phyloP scores from a whole-genome alignment of 2,329 filamentous ascomycete species.

The Neonectria hederae region DNA sequence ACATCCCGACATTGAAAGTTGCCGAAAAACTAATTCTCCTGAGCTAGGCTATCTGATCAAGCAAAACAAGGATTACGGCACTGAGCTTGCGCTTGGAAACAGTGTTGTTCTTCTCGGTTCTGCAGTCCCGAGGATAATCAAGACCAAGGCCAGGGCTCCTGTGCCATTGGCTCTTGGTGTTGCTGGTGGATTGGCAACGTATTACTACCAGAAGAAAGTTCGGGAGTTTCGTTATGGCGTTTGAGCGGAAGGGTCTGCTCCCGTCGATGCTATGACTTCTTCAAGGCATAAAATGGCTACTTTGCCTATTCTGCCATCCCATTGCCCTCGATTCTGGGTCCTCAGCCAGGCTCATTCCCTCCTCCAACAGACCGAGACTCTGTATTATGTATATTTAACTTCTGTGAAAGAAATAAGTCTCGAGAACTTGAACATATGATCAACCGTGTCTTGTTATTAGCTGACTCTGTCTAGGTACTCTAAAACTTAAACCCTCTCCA shows the following conservation, averaged over 20 bases:
- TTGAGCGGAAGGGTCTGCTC: conserved; percentile 21
- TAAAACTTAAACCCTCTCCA: not conserved
- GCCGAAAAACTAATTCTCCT: not conserved
- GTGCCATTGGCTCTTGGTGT: conserved; percentile 48
- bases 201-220: conserved; percentile 54
- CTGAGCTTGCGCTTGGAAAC: conserved; percentile 53
- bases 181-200: conserved; percentile 49
- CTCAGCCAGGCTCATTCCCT: not conserved
- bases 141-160: conserved; percentile 50
- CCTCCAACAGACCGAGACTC: not conserved
- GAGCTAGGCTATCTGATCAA: conserved; percentile 52
- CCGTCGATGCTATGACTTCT: not conserved
- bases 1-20: not conserved
- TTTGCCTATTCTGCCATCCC: not conserved
- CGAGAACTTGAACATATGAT: not conserved
- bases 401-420: not conserved
- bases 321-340: not conserved
- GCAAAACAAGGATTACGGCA: conserved; percentile 54
- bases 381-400: not conserved
- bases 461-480: not conserved
- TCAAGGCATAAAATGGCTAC: too few relatives aligned
- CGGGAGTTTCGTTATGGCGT: conserved; percentile 49
- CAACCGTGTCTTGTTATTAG: not conserved
- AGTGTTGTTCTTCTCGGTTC: conserved; percentile 50
- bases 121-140: conserved; percentile 50